Percentiles rank a stretch among this genome's conserved stretches.
Conservation (phyloP, 352 stramenopile species). For the Phytopythium vexans region DNA sequence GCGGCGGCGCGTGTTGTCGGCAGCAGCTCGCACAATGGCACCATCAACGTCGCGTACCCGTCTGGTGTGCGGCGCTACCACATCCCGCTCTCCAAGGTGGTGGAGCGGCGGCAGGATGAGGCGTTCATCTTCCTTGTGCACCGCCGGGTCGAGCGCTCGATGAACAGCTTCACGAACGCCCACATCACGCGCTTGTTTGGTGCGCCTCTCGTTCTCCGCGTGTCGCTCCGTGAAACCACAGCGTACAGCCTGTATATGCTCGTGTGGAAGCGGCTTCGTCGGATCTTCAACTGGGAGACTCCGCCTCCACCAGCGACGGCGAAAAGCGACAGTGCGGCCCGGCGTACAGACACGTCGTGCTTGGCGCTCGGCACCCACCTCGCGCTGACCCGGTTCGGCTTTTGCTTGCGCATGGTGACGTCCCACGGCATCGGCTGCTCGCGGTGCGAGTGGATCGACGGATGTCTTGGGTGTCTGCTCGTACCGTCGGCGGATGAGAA, state of each 20-base stretch:
- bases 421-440: constrained; percentile 81
- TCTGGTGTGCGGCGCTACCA: constrained; percentile 59
- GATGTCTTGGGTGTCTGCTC: constrained; percentile 83
- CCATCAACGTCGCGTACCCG: constrained; percentile 65
- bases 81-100: constrained; percentile 53
- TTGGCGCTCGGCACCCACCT: constrained; percentile 70
- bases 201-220: constrained; percentile 60
- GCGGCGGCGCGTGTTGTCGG: constrained; percentile 65
- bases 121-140: constrained; percentile 82
- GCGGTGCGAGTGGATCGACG: constrained; percentile 86
- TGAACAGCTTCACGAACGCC: constrained; percentile 76
- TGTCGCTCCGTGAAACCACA: constrained; percentile 63
- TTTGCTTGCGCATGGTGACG: constrained; percentile 81
- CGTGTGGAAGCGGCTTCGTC: constrained; percentile 71
- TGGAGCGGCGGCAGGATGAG: constrained; percentile 42
- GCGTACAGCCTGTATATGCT: constrained; percentile 75
- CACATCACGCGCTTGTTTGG: constrained; percentile 81
- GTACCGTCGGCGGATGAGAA: constrained; percentile 38
- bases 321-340: constrained; percentile 10
- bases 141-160: constrained; percentile 76
- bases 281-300: constrained; percentile 84
- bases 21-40: constrained; percentile 47
- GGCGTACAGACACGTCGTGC: constrained; percentile 43
- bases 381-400: constrained; percentile 68
- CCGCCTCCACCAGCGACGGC: constrained; percentile 21